Conservation (phyloP, 1,284 basidiomycete genomes). For the Pseudozyma sp. region DNA sequence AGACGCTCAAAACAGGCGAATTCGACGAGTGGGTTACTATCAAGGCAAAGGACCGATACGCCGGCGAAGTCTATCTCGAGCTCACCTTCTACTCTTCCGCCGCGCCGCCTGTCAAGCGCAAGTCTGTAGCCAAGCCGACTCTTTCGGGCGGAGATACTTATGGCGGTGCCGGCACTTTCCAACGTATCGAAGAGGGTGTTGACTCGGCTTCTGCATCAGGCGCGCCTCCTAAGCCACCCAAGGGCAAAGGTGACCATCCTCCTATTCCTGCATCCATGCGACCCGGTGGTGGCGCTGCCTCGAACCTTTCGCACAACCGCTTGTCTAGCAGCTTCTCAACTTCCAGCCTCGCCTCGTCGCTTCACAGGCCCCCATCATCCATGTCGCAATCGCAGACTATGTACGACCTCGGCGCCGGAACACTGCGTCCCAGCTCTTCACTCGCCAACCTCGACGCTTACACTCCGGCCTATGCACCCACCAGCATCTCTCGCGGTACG, state of each 20-base stretch:
- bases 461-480: conserved; percentile 62
- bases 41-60: conserved; percentile 63
- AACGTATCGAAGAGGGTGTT: conserved; percentile 42
- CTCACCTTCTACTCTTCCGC: conserved; percentile 66
- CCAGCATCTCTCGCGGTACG: conserved; percentile 46
- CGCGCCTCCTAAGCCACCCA: conserved; percentile 41
- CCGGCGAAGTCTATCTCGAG: conserved; percentile 67
- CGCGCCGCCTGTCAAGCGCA: conserved; percentile 60
- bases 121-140: conserved; percentile 39
- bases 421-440: conserved; percentile 60
- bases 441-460: conserved; percentile 61
- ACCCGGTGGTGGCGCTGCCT: conserved; percentile 30
- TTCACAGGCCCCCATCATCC: conserved; percentile 26
- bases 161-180: conserved; percentile 62
- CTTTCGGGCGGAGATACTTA: conserved; percentile 51
- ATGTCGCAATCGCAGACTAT: conserved; percentile 40
- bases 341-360: conserved; percentile 30
- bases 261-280: conserved; percentile 59
- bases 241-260: conserved; percentile 34
- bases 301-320: conserved; percentile 21
- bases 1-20: conserved; percentile 92
- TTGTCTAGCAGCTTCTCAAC: conserved; percentile 48
- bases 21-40: conserved; percentile 94
- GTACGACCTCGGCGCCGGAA: conserved; percentile 49
- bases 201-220: conserved; percentile 31